These are phyloP conservation scores for Talaromyces pinophilus DNA, from an alignment of 2,329 filamentous ascomycete genomes.

Conservation along the genomic window DNA sequence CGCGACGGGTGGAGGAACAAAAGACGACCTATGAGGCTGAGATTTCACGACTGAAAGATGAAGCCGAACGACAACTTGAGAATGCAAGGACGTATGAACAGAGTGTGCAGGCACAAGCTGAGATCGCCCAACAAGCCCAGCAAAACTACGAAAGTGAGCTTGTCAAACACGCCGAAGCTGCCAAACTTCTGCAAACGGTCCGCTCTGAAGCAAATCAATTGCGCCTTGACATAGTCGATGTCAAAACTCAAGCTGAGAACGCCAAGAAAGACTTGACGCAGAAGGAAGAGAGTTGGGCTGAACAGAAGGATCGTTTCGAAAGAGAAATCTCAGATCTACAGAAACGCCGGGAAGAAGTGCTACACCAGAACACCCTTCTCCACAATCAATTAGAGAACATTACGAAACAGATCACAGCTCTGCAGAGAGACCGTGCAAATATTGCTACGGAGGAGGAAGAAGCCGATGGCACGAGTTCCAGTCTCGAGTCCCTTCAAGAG, in stretches of 20 bases:
- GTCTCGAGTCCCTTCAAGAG: conserved; percentile 77
- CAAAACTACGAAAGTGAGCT: conserved; percentile 94
- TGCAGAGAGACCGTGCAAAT: conserved; percentile 73
- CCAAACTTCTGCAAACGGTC: conserved; percentile 75
- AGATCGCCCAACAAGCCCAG: conserved; percentile 89
- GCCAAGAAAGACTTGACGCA: conserved; percentile 76
- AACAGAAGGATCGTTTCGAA: conserved; percentile 77
- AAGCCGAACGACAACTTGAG: conserved; percentile 75
- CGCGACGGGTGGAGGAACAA: conserved; percentile 74
- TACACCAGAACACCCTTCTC: conserved; percentile 85
- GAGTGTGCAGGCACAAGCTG: conserved; percentile 87
- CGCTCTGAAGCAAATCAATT: conserved; percentile 79
- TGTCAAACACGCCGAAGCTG: conserved; percentile 93
- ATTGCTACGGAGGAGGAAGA: conserved; percentile 54
- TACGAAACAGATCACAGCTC: conserved; percentile 71
- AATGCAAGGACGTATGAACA: conserved; percentile 84
- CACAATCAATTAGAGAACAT: conserved; percentile 87
- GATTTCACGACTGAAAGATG: conserved; percentile 76
- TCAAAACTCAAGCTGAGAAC: conserved; percentile 80
- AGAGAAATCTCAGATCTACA: conserved; percentile 78
- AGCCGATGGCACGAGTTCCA: conserved; percentile 55
- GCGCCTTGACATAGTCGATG: conserved; percentile 72
- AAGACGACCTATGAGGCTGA: conserved; percentile 77
- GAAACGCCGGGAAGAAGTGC: conserved; percentile 76
- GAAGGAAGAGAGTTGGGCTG: conserved; percentile 84